phyloP scores from a whole-genome alignment of 75 land plant genomes.

The Isoetes taiwanensis region DNA sequence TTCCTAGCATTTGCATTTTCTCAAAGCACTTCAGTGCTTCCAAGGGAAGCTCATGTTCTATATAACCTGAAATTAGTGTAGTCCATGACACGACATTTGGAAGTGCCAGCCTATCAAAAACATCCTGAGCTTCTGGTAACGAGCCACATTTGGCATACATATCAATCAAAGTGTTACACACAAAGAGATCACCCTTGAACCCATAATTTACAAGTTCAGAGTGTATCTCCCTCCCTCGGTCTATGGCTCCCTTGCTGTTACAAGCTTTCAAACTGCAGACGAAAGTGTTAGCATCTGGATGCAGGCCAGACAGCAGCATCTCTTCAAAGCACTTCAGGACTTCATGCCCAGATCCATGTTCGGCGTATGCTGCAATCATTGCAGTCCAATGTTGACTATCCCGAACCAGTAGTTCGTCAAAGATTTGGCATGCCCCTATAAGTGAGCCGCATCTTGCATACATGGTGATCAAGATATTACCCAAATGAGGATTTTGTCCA shows the following conservation, averaged over 20 bases:
- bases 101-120: conserved; percentile 7
- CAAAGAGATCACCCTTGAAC: not conserved
- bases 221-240: not conserved
- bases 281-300: no score
- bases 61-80: conserved; percentile 14
- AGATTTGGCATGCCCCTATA: no score
- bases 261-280: no score
- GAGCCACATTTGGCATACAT: conserved; percentile 1
- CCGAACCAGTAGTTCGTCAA: no score
- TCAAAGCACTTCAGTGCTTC: conserved; percentile 9
- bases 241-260: no score
- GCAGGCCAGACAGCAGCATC: no score
- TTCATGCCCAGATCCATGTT: no score
- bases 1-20: conserved; percentile 4
- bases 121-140: not conserved
- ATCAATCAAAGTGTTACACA: not conserved
- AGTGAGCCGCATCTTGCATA: no score
- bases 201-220: not conserved
- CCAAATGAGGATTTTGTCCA: conserved; percentile 4
- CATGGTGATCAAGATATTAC: not conserved
- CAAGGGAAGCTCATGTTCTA: conserved; percentile 4
- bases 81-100: conserved; percentile 18
- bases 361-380: no score
- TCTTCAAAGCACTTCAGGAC: no score
- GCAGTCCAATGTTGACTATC: no score